Evolutionary conservation across 345 rosid genomes (phyloP).

Genomic region (Draba incana): DNA sequence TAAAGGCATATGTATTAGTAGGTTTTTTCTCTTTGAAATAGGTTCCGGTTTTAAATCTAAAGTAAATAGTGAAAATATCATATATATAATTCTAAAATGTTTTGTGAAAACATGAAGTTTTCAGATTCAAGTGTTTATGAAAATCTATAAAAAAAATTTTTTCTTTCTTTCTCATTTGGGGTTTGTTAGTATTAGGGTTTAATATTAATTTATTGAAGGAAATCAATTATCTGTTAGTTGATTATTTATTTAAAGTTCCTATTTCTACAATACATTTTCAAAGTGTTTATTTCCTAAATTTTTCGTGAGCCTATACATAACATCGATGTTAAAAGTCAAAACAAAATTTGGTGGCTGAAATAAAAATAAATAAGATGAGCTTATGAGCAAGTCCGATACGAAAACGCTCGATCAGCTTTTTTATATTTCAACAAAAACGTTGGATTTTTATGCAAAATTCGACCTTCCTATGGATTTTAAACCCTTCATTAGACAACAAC

Average conservation of each 20-base stretch:
- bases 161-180: not conserved
- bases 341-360: not conserved
- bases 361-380: not conserved
- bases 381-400: no score
- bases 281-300: not conserved
- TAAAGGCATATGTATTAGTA: conserved; percentile 19
- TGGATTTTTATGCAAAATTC: not conserved
- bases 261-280: no score
- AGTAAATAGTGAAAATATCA: not conserved
- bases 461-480: not conserved
- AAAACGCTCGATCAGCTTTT: no score
- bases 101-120: not conserved
- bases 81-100: not conserved
- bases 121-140: not conserved
- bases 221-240: no score
- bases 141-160: not conserved
- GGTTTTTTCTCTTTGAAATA: conserved; percentile 24
- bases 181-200: not conserved
- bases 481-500: not conserved
- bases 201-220: no score
- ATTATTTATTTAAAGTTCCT: not conserved
- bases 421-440: not conserved
- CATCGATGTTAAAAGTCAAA: not conserved
- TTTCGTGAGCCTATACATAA: not conserved
- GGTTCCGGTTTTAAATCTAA: not conserved